Conservation (phyloP, 129 eudicot species). For the Flaveria brownii region DNA sequence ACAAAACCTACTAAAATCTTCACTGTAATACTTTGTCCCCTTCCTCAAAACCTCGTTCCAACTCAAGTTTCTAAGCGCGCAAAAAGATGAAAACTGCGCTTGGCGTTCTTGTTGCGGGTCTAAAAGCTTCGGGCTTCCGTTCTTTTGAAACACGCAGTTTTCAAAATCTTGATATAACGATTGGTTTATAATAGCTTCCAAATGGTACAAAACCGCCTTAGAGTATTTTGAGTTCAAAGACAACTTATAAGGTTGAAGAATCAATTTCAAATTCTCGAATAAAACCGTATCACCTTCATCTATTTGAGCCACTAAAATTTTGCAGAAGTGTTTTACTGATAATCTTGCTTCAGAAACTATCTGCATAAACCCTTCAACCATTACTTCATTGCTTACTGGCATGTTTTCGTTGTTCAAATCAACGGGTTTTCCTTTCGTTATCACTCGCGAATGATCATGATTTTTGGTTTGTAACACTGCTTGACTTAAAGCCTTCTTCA, state of each 20-base stretch:
- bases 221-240: slow-evolving; percentile 69
- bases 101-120: slow-evolving; percentile 76
- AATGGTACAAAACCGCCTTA: slow-evolving; percentile 62
- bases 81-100: slow-evolving; percentile 71
- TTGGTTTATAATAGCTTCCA: slow-evolving; percentile 88
- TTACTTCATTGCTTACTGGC: slow-evolving; percentile 83
- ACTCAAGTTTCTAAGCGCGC: slow-evolving; percentile 74
- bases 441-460: slow-evolving; percentile 23
- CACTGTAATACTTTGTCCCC: slow-evolving; percentile 93
- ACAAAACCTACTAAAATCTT: slow-evolving; percentile 86
- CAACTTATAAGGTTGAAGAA: slow-evolving; percentile 75
- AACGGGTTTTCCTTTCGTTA: slow-evolving; percentile 38
- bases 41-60: slow-evolving; percentile 92
- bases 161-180: slow-evolving; percentile 85
- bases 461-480: slow-evolving; percentile 50
- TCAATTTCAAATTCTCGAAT: slow-evolving; percentile 53
- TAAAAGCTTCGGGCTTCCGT: slow-evolving; percentile 63
- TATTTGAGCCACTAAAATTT: slow-evolving; percentile 56
- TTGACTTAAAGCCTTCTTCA: slow-evolving; percentile 74
- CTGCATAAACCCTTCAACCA: slow-evolving; percentile 95
- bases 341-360: slow-evolving; percentile 88
- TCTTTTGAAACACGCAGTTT: slow-evolving; percentile 73
- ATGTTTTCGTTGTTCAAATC: slow-evolving; percentile 47
- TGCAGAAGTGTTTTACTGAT: slow-evolving; percentile 89
- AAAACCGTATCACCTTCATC: slow-evolving; percentile 62